Conservation (phyloP, 1,284 basidiomycete species). For the Papiliotrema terrestris region DNA sequence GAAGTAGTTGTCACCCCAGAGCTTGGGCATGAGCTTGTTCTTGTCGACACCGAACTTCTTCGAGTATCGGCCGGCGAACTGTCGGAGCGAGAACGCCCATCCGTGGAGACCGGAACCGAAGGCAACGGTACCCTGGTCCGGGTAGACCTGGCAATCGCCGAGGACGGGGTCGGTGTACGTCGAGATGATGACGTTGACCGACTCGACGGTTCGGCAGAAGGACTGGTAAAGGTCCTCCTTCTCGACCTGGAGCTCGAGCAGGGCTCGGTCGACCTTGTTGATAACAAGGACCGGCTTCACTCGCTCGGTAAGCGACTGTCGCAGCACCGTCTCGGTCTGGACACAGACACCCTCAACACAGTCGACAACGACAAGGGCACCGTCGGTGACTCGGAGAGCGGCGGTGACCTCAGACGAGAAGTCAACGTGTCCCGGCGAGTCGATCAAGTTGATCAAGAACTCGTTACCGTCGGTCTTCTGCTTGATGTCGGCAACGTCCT, state of each 20-base stretch:
- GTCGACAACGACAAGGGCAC: conserved; percentile 97
- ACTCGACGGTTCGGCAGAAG: conserved; percentile 96
- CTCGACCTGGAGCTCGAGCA: conserved; percentile 95
- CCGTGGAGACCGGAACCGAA: conserved; percentile 99
- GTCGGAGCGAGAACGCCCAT: conserved; percentile 98
- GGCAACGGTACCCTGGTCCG: conserved; percentile 96
- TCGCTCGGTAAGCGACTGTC: conserved; percentile 95
- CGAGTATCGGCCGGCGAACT: conserved; percentile 91
- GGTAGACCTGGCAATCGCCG: conserved; percentile 98
- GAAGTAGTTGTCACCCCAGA: conserved; percentile 99
- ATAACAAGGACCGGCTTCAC: conserved; percentile 99
- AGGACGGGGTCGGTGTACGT: conserved; percentile 94
- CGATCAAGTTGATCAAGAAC: conserved; percentile 99
- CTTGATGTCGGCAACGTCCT: conserved; percentile 77
- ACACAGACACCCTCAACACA: conserved; percentile 99
- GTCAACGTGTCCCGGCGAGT: conserved; percentile 99
- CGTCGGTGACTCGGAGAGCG: conserved; percentile 98
- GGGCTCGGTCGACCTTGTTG: conserved; percentile 99
- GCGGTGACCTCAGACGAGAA: conserved; percentile 99
- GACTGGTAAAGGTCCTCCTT: conserved; percentile 98
- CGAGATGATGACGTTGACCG: conserved; percentile 97
- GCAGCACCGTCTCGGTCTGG: conserved; percentile 98
- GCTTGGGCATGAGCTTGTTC: conserved; percentile 95
- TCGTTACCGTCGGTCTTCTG: conserved; percentile 94
- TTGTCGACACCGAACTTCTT: conserved; percentile 99